Conservation (phyloP, 768 basidiomycete genomes). For the Tricholoma terreum region DNA sequence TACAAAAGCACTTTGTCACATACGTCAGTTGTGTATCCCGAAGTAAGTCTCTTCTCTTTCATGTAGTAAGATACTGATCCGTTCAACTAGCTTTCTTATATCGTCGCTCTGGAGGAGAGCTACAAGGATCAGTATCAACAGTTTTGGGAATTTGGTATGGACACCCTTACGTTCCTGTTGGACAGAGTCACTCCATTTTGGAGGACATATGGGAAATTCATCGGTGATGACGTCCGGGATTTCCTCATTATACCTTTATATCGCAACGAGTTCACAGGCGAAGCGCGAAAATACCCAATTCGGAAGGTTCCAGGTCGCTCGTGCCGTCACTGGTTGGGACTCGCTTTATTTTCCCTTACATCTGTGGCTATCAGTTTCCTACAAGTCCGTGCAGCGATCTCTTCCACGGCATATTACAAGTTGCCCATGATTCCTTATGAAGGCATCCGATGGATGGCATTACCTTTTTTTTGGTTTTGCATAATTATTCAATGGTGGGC, state of each 20-base stretch:
- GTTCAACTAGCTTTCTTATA: slow-evolving; percentile 55
- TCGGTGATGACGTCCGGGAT: slow-evolving; percentile 75
- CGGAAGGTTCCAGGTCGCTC: slow-evolving; percentile 58
- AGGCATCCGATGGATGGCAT: slow-evolving; percentile 58
- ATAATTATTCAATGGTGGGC: slow-evolving; percentile 69
- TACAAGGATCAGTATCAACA: slow-evolving; percentile 80
- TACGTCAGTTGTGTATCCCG: slow-evolving; percentile 73
- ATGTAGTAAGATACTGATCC: slow-evolving; percentile 1
- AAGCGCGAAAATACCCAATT: slow-evolving; percentile 65
- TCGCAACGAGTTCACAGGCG: slow-evolving; percentile 81
- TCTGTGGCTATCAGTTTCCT: slow-evolving; percentile 50
- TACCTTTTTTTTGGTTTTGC: slow-evolving; percentile 63
- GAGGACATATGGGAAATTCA: slow-evolving; percentile 79
- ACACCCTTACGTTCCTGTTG: slow-evolving; percentile 69
- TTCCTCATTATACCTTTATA: slow-evolving; percentile 82
- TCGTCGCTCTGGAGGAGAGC: slow-evolving; percentile 71
- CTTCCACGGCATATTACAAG: slow-evolving; percentile 50
- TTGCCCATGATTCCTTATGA: slow-evolving; percentile 57
- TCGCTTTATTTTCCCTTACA: slow-evolving; percentile 48
- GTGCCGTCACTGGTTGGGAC: slow-evolving; percentile 62
- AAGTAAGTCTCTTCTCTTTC: slow-evolving; percentile 41
- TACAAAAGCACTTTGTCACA: slow-evolving; percentile 65
- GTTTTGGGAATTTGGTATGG: slow-evolving; percentile 79
- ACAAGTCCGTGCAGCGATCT: slow-evolving; percentile 56
- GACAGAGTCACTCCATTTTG: slow-evolving; percentile 79